A percentile compares a stretch with the other conserved stretches of the same genome.
These are phyloP conservation scores for Pilaira anomala DNA, from an alignment of 192 early-diverging fungal genomes.

Conservation along the genomic window DNA sequence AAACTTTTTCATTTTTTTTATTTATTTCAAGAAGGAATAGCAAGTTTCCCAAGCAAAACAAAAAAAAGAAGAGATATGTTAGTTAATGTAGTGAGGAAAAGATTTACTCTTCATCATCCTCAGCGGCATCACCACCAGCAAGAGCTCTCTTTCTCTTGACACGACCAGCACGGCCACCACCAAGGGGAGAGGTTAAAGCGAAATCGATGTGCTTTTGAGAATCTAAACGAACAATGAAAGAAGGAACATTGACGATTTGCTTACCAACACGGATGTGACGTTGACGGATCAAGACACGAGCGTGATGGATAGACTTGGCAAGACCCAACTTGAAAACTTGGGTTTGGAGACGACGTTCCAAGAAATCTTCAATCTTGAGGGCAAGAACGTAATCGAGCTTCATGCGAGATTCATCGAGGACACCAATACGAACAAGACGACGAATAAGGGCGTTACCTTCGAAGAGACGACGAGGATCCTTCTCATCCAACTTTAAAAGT, in stretches of 20 bases:
- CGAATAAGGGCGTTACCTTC: constrained; percentile 99
- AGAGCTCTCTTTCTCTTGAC: constrained; percentile 92
- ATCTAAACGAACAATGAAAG: constrained; percentile 90
- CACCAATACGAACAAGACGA: constrained; percentile 96
- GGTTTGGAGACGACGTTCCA: constrained; percentile 98
- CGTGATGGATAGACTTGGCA: constrained; percentile 99
- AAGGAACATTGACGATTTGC: constrained; percentile 96
- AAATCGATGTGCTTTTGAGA: constrained; percentile 64
- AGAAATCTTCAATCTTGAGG: constrained; percentile 97
- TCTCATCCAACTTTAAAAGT: constrained; percentile 92
- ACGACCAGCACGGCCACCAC: constrained; percentile 97
- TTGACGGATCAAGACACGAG: constrained; percentile 97
- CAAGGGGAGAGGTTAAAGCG: constrained; percentile 78
- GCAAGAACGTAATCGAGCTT: constrained; percentile 98
- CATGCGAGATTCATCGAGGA: constrained; percentile 96
- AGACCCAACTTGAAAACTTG: constrained; percentile 98
- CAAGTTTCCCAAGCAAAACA: neutral
- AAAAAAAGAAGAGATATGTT: neutral
- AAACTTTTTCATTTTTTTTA: constrained; percentile 19
- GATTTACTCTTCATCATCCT: constrained; percentile 64
- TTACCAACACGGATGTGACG: constrained; percentile 98
- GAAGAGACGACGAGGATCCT: constrained; percentile 97
- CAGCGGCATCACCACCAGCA: constrained; percentile 58
- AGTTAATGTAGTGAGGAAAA: neutral
- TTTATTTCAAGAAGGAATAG: constrained; percentile 13